phyloP scores from a whole-genome alignment of 768 basidiomycete species.

The Tylopilus sp. region DNA sequence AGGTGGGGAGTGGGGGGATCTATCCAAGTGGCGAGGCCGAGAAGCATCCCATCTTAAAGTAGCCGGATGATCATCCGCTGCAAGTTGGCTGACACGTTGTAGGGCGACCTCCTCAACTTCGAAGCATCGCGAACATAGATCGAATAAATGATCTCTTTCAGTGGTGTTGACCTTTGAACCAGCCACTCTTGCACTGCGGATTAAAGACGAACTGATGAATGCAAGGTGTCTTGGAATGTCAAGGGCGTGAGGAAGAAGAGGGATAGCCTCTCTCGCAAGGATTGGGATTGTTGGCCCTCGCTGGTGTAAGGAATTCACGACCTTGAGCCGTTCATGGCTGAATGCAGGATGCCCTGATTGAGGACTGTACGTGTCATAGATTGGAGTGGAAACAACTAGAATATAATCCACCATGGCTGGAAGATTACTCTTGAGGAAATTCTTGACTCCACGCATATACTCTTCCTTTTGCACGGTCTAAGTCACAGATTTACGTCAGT shows the following conservation, averaged over 20 bases:
- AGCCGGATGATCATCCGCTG: constrained; percentile 20
- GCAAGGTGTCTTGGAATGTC: constrained; percentile 81
- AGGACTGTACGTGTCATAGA: constrained; percentile 24
- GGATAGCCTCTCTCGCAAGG: constrained; percentile 67
- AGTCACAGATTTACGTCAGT: constrained; percentile 2
- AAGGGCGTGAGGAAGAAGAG: constrained; percentile 66
- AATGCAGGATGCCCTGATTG: constrained; percentile 30
- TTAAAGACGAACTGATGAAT: constrained; percentile 70
- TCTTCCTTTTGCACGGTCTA: constrained; percentile 72
- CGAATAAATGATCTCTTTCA: constrained; percentile 40
- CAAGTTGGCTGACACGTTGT: constrained; percentile 60
- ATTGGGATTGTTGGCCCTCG: constrained; percentile 52
- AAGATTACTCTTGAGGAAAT: constrained; percentile 62
- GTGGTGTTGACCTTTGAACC: constrained; percentile 34
- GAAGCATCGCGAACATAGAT: constrained; percentile 58
- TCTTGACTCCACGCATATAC: constrained; percentile 76
- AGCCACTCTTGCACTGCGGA: constrained; percentile 52
- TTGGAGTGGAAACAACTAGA: constrained; percentile 60
- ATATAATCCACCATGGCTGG: constrained; percentile 81
- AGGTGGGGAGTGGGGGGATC: constrained; percentile 10
- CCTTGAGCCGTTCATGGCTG: constrained; percentile 50
- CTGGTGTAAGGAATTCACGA: constrained; percentile 55
- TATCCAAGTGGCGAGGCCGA: not conserved
- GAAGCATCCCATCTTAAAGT: constrained; percentile 16
- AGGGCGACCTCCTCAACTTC: constrained; percentile 71